Evolutionary conservation across 257 asterid species (phyloP).

Genomic region (Anisodus tanguticus): DNA sequence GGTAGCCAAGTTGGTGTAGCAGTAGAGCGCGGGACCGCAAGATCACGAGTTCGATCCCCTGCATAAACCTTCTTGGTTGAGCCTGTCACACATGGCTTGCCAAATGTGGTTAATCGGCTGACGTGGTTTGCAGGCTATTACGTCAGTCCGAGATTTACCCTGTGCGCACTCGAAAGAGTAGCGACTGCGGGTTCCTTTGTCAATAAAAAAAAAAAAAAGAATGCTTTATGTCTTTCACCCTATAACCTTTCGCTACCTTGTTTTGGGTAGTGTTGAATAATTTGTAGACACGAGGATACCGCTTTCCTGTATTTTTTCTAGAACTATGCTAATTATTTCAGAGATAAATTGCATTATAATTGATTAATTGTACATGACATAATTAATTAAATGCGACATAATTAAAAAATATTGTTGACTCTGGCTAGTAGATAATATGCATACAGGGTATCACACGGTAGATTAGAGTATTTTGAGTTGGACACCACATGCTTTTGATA

Average conservation of each 20-base stretch:
- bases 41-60: too few species aligned
- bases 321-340: background rate
- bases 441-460: constrained; percentile 45
- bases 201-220: too few species aligned
- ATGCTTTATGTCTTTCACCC: background rate
- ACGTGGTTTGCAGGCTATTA: too few species aligned
- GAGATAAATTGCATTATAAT: constrained; percentile 1
- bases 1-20: too few species aligned
- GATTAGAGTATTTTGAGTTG: constrained; percentile 36
- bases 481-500: constrained; percentile 27
- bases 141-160: too few species aligned
- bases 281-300: background rate
- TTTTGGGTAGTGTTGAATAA: background rate
- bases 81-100: too few species aligned
- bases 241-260: background rate
- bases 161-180: too few species aligned
- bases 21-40: too few species aligned
- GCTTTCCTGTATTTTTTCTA: background rate
- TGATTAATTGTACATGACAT: background rate
- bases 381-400: background rate
- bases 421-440: constrained; percentile 17
- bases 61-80: too few species aligned
- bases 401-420: constrained; percentile 19
- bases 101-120: too few species aligned
- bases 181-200: too few species aligned